These are phyloP conservation scores for Erodium texanum DNA, from an alignment of 441 rosid genomes.

Conservation along the genomic window DNA sequence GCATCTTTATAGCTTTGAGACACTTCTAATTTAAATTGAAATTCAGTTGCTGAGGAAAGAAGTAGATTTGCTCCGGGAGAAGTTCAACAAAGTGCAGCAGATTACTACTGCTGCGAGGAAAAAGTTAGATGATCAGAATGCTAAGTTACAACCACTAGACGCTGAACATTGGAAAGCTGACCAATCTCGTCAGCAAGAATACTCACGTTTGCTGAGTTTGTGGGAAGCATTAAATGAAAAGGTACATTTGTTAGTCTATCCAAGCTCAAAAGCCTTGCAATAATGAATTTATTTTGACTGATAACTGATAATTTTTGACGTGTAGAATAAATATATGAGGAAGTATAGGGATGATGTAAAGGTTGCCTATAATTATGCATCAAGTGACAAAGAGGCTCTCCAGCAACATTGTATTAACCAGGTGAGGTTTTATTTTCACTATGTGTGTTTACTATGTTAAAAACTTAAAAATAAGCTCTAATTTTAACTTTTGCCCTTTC, in stretches of 20 bases:
- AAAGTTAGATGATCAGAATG: slow-evolving; percentile 37
- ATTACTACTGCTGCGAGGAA: slow-evolving; percentile 46
- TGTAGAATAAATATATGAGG: slow-evolving; percentile 52
- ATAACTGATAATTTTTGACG: slow-evolving; percentile 14
- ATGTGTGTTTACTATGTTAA: background rate
- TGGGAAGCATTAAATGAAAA: slow-evolving; percentile 50
- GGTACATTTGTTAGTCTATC: slow-evolving; percentile 29
- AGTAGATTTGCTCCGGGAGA: slow-evolving; percentile 46
- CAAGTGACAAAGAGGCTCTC: slow-evolving; percentile 46
- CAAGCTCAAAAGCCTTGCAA: background rate
- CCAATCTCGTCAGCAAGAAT: slow-evolving; percentile 57
- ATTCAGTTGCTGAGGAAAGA: slow-evolving; percentile 61
- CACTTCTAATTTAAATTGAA: too few relatives aligned
- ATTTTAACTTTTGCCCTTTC: slow-evolving; percentile 17
- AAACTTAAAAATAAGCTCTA: background rate
- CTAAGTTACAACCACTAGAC: slow-evolving; percentile 37
- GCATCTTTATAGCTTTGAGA: too few relatives aligned
- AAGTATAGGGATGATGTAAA: slow-evolving; percentile 53
- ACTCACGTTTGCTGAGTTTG: slow-evolving; percentile 42
- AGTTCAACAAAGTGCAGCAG: slow-evolving; percentile 46
- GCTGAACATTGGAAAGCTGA: slow-evolving; percentile 49
- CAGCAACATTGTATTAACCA: slow-evolving; percentile 54
- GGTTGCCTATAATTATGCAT: slow-evolving; percentile 50
- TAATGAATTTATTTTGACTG: background rate
- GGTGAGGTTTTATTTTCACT: slow-evolving; percentile 29